Evolutionary conservation across 179 eudicot genomes (phyloP).

Genomic region (Amaranthus tricolor): DNA sequence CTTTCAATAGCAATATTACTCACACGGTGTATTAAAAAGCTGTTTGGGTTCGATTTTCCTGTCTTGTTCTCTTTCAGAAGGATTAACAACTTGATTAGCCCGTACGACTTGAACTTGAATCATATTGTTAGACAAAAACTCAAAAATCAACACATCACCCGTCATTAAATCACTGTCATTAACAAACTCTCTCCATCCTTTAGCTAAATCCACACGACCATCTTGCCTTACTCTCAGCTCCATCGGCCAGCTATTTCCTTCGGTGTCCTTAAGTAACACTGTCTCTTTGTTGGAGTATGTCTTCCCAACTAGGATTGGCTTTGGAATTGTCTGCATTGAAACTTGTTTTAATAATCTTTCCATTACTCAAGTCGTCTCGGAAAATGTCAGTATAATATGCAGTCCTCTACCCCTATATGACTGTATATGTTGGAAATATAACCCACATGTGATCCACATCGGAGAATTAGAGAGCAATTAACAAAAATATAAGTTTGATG

Average conservation of each 20-base stretch:
- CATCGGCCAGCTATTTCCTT: conserved; percentile 26
- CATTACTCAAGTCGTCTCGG: not conserved
- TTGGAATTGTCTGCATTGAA: conserved; percentile 29
- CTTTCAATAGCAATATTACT: not conserved
- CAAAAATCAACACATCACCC: conserved; percentile 27
- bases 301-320: not conserved
- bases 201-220: conserved; percentile 29
- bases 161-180: conserved; percentile 1
- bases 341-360: conserved; percentile 8
- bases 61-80: conserved; percentile 2
- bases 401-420: not conserved
- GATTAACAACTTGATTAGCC: conserved; percentile 10
- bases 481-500: too few species aligned
- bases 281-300: conserved; percentile 3
- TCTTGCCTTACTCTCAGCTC: conserved; percentile 22
- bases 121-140: conserved; percentile 17
- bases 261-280: conserved; percentile 22
- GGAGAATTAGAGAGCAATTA: too few species aligned
- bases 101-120: conserved; percentile 21
- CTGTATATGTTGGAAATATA: too few species aligned
- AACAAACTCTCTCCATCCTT: conserved; percentile 31
- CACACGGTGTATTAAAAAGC: conserved; percentile 2
- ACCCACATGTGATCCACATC: too few species aligned
- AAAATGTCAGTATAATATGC: not conserved
- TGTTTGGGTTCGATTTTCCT: conserved; percentile 2